Percentiles rank a stretch among this genome's conserved stretches.
phyloP scores from a whole-genome alignment of 768 basidiomycete genomes.

The Termitomyces sp. region DNA sequence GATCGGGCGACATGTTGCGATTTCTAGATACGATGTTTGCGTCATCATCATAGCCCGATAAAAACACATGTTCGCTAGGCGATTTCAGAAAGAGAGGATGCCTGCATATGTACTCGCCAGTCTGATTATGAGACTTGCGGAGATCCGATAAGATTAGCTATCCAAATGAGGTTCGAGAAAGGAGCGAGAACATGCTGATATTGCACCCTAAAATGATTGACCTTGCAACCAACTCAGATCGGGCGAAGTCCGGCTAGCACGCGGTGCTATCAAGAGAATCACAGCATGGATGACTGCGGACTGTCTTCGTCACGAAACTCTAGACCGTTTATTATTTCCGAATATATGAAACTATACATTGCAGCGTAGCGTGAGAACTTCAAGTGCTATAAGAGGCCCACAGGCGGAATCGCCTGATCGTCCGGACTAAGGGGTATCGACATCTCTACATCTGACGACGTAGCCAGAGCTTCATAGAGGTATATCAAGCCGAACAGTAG shows the following conservation, averaged over 20 bases:
- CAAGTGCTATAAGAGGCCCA: slow-evolving; percentile 1
- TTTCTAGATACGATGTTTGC: neutral
- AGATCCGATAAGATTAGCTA: neutral
- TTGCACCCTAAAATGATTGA: neutral
- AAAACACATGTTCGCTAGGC: neutral
- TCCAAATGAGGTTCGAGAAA: neutral
- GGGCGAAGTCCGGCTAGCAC: neutral
- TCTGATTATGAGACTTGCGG: neutral
- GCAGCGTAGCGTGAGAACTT: neutral
- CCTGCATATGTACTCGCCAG: neutral
- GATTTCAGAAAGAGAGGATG: neutral
- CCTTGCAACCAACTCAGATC: neutral
- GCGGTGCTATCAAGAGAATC: neutral
- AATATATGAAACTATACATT: neutral
- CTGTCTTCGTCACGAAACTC: neutral
- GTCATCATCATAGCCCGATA: neutral
- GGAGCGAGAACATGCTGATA: neutral
- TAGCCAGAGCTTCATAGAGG: slow-evolving; percentile 54
- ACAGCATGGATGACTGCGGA: neutral
- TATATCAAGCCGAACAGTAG: slow-evolving; percentile 79
- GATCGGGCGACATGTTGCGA: no score
- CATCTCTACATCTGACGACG: slow-evolving; percentile 27
- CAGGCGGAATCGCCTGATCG: slow-evolving; percentile 9
- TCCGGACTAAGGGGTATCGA: slow-evolving; percentile 18
- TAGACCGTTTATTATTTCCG: neutral